phyloP scores from a whole-genome alignment of 306 rosid species.

The Senna tora region DNA sequence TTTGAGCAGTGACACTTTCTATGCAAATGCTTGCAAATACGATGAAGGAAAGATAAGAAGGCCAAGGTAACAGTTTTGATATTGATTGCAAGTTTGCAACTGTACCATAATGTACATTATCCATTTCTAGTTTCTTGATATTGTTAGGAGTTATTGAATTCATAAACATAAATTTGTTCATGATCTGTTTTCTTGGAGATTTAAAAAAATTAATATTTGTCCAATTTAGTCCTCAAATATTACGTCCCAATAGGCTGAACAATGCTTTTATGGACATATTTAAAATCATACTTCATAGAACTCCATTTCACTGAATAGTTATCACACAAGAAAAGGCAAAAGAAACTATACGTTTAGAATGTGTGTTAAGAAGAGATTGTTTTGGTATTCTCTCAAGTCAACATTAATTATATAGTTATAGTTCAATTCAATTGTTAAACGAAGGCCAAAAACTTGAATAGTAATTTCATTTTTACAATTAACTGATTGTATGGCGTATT shows the following conservation, averaged over 20 bases:
- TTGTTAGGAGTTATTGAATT: background rate
- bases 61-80: conserved; percentile 14
- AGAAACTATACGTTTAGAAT: background rate
- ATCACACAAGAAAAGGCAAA: background rate
- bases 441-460: background rate
- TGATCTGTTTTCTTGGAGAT: background rate
- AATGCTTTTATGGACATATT: too few species aligned
- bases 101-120: conserved; percentile 12
- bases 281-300: background rate
- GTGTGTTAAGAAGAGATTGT: background rate
- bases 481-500: too few species aligned
- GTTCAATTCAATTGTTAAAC: background rate
- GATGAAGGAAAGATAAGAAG: background rate
- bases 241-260: background rate
- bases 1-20: background rate
- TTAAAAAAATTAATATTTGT: background rate
- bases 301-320: too few species aligned
- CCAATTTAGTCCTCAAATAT: background rate
- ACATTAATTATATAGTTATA: background rate
- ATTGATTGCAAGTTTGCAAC: background rate
- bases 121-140: background rate
- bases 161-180: background rate
- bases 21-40: background rate
- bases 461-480: background rate
- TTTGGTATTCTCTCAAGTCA: background rate